These are phyloP conservation scores for Saturnispora ahearnii DNA, from an alignment of 805 yeast genomes.

Conservation along the genomic window DNA sequence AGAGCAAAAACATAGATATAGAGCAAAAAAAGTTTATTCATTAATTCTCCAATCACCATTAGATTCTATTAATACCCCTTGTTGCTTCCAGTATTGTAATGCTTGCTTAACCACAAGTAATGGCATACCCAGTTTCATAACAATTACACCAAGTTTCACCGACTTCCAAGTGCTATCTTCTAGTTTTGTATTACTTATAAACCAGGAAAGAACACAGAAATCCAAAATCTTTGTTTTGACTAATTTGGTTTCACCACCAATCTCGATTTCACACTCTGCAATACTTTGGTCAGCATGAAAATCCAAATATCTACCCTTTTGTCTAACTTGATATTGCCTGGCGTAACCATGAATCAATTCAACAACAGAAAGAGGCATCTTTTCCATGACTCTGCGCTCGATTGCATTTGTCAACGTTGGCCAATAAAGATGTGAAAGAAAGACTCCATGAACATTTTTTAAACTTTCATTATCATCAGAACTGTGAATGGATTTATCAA, in stretches of 20 bases:
- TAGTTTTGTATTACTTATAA: conserved; percentile 14
- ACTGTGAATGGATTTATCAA: conserved; percentile 27
- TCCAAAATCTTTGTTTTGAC: conserved; percentile 52
- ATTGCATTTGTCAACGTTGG: conserved; percentile 39
- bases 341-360: conserved; percentile 35
- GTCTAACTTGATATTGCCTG: conserved; percentile 32
- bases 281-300: conserved; percentile 52
- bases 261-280: conserved; percentile 49
- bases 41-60: conserved; percentile 14
- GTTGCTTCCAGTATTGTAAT: conserved; percentile 54
- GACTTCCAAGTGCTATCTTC: conserved; percentile 3
- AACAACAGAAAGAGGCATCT: conserved; percentile 41
- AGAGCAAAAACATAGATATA: neutral
- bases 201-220: conserved; percentile 38
- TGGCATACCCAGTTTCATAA: conserved; percentile 34
- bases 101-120: conserved; percentile 31
- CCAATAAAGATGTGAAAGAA: conserved; percentile 80
- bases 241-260: conserved; percentile 32
- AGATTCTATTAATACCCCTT: conserved; percentile 40
- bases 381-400: conserved; percentile 1
- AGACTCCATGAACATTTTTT: conserved; percentile 40
- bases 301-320: conserved; percentile 50
- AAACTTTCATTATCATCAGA: conserved; percentile 20
- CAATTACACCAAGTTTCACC: conserved; percentile 26
- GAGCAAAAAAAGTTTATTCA: conserved; percentile 2